These are phyloP conservation scores for Colletotrichum graminicola DNA, from an alignment of 2,329 filamentous ascomycete genomes.

Conservation along the genomic window DNA sequence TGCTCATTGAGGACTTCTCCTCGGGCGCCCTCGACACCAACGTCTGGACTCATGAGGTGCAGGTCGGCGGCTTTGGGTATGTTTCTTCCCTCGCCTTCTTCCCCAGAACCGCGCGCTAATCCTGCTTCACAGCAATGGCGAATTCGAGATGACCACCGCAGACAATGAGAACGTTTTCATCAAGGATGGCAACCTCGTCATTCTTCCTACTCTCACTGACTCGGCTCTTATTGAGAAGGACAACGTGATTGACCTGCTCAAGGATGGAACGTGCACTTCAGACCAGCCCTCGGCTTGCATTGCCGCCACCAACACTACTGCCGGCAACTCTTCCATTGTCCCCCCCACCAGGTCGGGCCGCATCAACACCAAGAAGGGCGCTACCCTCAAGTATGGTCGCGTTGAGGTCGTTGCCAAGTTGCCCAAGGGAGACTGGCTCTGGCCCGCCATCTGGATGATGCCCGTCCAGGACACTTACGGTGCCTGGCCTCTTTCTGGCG, in stretches of 20 bases:
- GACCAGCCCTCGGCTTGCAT: conserved; percentile 69
- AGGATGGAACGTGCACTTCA: conserved; percentile 77
- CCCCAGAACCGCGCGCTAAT: conserved; percentile 9
- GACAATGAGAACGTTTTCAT: conserved; percentile 81
- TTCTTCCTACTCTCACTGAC: conserved; percentile 84
- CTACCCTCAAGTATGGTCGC: conserved; percentile 82
- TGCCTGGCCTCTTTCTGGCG: conserved; percentile 81
- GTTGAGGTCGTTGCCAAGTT: conserved; percentile 84
- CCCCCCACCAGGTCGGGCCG: conserved; percentile 83
- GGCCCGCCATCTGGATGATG: conserved; percentile 94
- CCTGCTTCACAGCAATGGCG: conserved; percentile 71
- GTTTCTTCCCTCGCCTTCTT: conserved; percentile 48
- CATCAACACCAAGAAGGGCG: conserved; percentile 79
- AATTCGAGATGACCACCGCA: conserved; percentile 83
- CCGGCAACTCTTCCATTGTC: conserved; percentile 78
- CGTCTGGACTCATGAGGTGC: conserved; percentile 80
- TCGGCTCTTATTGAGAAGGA: conserved; percentile 73
- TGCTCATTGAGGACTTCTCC: conserved; percentile 76
- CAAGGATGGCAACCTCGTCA: conserved; percentile 75
- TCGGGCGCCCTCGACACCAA: conserved; percentile 66
- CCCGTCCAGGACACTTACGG: conserved; percentile 80
- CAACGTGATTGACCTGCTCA: conserved; percentile 75
- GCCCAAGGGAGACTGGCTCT: conserved; percentile 85
- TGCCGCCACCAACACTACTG: conserved; percentile 77
- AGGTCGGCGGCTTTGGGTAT: conserved; percentile 82